Evolutionary conservation across 1,284 basidiomycete genomes (phyloP).

Genomic region (Erythrobasidium hasegawianum): DNA sequence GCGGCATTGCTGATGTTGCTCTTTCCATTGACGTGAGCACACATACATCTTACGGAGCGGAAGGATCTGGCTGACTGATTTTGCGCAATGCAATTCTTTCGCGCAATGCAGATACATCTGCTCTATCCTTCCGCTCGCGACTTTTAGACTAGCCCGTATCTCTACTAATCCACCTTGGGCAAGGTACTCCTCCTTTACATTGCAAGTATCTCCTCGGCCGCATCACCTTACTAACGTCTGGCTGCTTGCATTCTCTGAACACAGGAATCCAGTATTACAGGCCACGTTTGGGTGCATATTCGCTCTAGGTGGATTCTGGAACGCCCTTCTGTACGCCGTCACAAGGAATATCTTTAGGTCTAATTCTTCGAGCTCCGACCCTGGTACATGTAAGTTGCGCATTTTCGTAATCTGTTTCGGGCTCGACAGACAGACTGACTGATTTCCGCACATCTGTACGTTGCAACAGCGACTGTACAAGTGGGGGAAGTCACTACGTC

Average conservation of each 20-base stretch:
- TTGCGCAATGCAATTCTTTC: neutral
- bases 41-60: neutral
- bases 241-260: neutral
- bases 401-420: too few species aligned
- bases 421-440: too few species aligned
- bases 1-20: slow-evolving; percentile 5
- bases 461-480: too few species aligned
- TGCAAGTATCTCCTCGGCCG: neutral
- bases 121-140: slow-evolving; percentile 2
- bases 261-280: neutral
- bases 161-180: neutral
- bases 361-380: neutral
- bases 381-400: too few species aligned
- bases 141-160: neutral
- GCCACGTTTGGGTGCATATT: neutral
- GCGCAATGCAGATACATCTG: neutral
- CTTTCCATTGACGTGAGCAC: neutral
- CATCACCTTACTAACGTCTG: neutral
- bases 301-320: slow-evolving; percentile 1
- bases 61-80: neutral
- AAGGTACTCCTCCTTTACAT: neutral
- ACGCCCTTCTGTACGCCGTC: slow-evolving; percentile 4
- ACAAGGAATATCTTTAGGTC: slow-evolving; percentile 3
- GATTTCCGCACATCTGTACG: too few species aligned
- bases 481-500: too few species aligned